Evolutionary conservation across 2,329 filamentous ascomycete genomes (phyloP).

Genomic region (Colletotrichum lindemuthianum): DNA sequence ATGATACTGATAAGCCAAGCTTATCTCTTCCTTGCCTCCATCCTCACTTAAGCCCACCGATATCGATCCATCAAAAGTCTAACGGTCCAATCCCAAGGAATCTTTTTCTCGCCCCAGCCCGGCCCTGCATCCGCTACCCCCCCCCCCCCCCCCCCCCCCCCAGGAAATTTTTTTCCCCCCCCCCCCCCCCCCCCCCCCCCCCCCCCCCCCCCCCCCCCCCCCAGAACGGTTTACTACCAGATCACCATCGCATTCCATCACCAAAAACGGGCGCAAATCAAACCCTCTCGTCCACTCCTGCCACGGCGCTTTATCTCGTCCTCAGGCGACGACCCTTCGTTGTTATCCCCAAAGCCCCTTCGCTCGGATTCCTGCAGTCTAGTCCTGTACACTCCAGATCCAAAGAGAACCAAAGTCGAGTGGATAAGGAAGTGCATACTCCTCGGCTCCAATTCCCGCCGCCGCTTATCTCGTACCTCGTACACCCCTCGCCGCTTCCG

Average conservation of each 20-base stretch:
- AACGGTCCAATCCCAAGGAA: constrained; percentile 33
- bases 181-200: too few relatives aligned
- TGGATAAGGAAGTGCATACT: constrained; percentile 3
- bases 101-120: constrained; percentile 31
- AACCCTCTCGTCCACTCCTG: constrained; percentile 31
- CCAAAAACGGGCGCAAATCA: constrained; percentile 37
- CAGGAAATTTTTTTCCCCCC: too few relatives aligned
- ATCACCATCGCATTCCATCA: constrained; percentile 30
- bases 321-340: not conserved
- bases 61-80: constrained; percentile 34
- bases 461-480: constrained; percentile 27
- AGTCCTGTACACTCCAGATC: constrained; percentile 27
- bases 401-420: not conserved
- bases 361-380: constrained; percentile 19
- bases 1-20: constrained; percentile 68
- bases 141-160: constrained; percentile 4
- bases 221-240: constrained; percentile 5
- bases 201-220: too few relatives aligned
- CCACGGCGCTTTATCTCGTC: constrained; percentile 34
- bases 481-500: constrained; percentile 7
- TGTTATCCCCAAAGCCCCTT: constrained; percentile 1
- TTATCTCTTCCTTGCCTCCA: constrained; percentile 66
- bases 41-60: constrained; percentile 57
- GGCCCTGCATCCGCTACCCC: constrained; percentile 21
- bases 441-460: constrained; percentile 14